Percentiles rank a stretch among this genome's conserved stretches.
Evolutionary conservation across 257 asterid species (phyloP).

Genomic region (Solanum ahanhuiri): DNA sequence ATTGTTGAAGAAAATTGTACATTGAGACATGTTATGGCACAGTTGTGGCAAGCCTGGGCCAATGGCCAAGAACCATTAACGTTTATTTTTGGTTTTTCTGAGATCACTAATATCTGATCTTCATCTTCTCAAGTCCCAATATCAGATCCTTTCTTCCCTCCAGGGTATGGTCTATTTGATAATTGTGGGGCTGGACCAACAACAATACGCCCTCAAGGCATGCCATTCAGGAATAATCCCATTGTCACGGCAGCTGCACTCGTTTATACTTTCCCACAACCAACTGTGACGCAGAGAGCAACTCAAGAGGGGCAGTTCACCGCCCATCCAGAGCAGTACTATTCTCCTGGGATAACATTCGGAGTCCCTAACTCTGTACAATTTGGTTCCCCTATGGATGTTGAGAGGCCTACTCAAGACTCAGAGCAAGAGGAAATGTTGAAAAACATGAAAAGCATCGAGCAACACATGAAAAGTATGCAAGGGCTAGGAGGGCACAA

Average conservation of each 20-base stretch:
- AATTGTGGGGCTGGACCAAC: neutral
- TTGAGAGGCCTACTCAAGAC: neutral
- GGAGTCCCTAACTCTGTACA: neutral
- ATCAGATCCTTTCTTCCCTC: neutral
- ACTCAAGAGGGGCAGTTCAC: neutral
- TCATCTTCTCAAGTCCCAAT: no score
- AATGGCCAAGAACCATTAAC: neutral
- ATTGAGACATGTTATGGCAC: neutral
- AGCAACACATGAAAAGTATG: neutral
- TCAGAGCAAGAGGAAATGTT: neutral
- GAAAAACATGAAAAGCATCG: accelerated
- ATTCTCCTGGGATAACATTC: neutral
- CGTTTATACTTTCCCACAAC: neutral
- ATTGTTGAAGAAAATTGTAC: neutral
- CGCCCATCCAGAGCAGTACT: accelerated
- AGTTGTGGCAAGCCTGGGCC: neutral
- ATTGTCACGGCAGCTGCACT: accelerated
- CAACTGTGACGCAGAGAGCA: neutral
- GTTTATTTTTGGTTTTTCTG: neutral
- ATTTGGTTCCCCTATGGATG: neutral
- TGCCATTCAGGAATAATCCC: neutral
- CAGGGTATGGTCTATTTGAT: no score
- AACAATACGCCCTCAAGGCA: neutral
- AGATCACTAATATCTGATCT: neutral
- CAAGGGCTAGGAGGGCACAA: neutral